A percentile compares a stretch with the other conserved stretches of the same genome.
Conservation (phyloP, 1,139 yeast genomes). For the Nakaseomyces uthaithaninus region DNA sequence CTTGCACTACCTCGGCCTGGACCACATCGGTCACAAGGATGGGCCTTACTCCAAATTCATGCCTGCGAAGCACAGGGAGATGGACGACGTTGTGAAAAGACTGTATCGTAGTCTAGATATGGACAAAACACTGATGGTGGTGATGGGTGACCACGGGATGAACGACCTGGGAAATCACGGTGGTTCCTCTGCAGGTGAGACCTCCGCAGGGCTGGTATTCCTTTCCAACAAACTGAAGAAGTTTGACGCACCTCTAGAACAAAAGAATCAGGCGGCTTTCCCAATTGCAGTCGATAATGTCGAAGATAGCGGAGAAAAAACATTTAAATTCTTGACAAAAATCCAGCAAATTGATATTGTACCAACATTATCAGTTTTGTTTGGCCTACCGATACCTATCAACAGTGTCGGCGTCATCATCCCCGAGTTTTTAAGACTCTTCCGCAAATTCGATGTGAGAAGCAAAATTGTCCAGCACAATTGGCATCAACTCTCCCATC, state of each 20-base stretch:
- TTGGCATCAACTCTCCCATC: constrained; percentile 46
- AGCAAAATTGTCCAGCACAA: constrained; percentile 45
- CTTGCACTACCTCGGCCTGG: constrained; percentile 85
- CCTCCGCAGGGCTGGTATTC: constrained; percentile 72
- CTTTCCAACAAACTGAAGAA: constrained; percentile 51
- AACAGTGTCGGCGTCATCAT: constrained; percentile 76
- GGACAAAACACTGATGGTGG: constrained; percentile 57
- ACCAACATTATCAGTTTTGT: constrained; percentile 67
- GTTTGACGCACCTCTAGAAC: constrained; percentile 18
- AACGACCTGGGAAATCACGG: constrained; percentile 86
- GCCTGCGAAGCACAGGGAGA: constrained; percentile 74
- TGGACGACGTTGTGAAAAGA: constrained; percentile 59
- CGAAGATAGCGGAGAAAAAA: constrained; percentile 29
- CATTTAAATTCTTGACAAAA: constrained; percentile 43
- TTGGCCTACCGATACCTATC: constrained; percentile 77
- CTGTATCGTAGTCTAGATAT: constrained; percentile 44
- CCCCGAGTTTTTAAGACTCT: constrained; percentile 46
- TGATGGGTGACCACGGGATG: constrained; percentile 96
- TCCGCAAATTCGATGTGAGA: constrained; percentile 36
- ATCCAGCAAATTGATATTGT: constrained; percentile 82
- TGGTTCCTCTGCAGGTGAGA: constrained; percentile 87
- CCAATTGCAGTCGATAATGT: constrained; percentile 31
- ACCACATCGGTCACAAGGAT: constrained; percentile 96
- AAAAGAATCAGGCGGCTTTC: constrained; percentile 32
- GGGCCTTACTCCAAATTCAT: constrained; percentile 78